phyloP scores from a whole-genome alignment of 257 asterid species.

The Penstemon barbatus region DNA sequence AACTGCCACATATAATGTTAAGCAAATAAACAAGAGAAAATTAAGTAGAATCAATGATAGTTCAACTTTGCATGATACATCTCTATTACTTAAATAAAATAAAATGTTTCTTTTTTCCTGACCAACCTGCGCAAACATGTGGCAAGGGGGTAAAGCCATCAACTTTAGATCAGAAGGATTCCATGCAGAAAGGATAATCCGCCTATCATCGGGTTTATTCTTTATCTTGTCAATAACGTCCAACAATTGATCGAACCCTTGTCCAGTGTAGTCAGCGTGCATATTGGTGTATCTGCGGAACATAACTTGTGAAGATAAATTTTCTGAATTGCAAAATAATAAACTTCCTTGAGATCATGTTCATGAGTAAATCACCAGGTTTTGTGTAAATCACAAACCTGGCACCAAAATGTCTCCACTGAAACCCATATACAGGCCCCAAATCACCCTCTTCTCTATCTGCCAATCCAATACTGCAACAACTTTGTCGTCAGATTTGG shows the following conservation, averaged over 20 bases:
- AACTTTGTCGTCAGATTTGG: constrained; percentile 26
- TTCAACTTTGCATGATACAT: not conserved
- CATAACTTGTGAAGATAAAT: not conserved
- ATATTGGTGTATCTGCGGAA: constrained; percentile 62
- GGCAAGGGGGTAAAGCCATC: constrained; percentile 91
- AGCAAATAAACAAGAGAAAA: constrained; percentile 8
- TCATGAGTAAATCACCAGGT: constrained; percentile 24
- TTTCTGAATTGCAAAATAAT: constrained; percentile 20
- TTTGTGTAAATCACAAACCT: constrained; percentile 42
- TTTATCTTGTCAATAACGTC: constrained; percentile 70
- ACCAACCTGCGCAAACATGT: constrained; percentile 82
- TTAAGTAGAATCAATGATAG: not conserved
- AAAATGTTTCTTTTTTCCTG: constrained; percentile 45
- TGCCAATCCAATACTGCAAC: constrained; percentile 55
- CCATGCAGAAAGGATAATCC: constrained; percentile 77
- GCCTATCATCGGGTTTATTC: constrained; percentile 69
- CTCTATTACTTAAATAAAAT: too few relatives aligned
- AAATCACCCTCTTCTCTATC: constrained; percentile 83
- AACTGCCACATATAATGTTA: constrained; percentile 43
- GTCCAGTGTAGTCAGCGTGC: constrained; percentile 76
- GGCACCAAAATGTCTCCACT: constrained; percentile 90
- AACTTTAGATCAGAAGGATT: constrained; percentile 73
- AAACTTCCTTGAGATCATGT: not conserved
- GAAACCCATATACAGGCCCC: constrained; percentile 82
- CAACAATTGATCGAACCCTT: constrained; percentile 78